These are phyloP conservation scores for Eimeria praecox DNA, from an alignment of 169 alveolate species.

Conservation along the genomic window DNA sequence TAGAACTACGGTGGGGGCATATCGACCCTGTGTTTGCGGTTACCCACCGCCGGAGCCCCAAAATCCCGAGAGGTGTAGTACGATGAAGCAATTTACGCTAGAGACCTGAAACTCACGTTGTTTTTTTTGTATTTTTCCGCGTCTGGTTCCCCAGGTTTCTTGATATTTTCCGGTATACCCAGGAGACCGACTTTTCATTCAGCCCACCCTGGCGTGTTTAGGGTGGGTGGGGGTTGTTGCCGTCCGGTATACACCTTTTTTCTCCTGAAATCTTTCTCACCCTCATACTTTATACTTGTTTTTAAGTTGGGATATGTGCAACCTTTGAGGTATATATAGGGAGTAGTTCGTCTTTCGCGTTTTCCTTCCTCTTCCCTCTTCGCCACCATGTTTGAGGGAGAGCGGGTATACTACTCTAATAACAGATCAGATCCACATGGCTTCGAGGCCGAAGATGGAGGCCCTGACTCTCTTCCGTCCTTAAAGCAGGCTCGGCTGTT, in stretches of 20 bases:
- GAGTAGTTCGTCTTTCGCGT: background rate
- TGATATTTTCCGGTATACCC: background rate
- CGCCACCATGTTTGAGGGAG: conserved; percentile 57
- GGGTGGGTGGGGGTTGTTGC: conserved; percentile 66
- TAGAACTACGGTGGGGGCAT: background rate
- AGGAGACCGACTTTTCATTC: background rate
- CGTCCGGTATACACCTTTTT: background rate
- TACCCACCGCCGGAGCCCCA: conserved; percentile 62
- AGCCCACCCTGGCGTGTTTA: conserved; percentile 32
- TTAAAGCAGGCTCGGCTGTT: conserved; percentile 64
- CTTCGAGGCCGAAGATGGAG: conserved; percentile 71
- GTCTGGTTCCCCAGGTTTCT: background rate
- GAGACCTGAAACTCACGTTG: background rate
- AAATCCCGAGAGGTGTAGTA: background rate
- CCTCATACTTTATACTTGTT: background rate
- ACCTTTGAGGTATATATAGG: background rate
- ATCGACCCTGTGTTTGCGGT: conserved; percentile 16
- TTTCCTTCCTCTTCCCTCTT: background rate
- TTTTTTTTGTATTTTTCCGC: background rate
- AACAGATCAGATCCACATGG: conserved; percentile 62
- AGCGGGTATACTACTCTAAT: conserved; percentile 65
- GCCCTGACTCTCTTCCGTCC: conserved; percentile 80
- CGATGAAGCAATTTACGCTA: background rate
- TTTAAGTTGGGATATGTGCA: background rate
- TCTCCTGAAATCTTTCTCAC: background rate